Base-by-base conservation (phyloP, 2,329 filamentous ascomycete species). In the Stenocarpella maydis region DNA sequence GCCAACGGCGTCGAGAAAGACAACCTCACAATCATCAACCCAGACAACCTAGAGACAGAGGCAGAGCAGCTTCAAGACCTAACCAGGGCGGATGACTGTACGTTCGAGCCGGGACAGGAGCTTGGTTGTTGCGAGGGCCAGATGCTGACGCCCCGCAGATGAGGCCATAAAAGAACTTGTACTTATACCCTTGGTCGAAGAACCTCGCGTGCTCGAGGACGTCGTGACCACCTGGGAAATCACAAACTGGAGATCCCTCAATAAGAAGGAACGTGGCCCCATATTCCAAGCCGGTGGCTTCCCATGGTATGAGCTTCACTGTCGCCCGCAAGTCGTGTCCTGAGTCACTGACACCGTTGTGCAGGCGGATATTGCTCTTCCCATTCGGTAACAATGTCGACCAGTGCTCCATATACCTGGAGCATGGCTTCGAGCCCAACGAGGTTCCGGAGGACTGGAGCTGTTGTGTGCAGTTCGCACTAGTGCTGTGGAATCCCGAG, bases 301-400 rank as follows among this genome's bases (percentile, higher is more conserved):
- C 78, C 96, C 95, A 79, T 99, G 96, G 92, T 94, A 80, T 77
- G 88, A 82, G 21, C 53, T 26, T 53, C 12, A n/a, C 37, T 24
- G 43, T 31, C 24, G 47, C 14, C 17, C 5, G 12, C 52, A 55
- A 12, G 31, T 19, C 4, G 19, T 45, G 26, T 7, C 21, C 34
- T 37, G n/a, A 73, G 53, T 58, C 64, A 66, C 74, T 77, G 58
- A 77, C 72, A 63, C 61, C 28, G 19, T 60, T 43, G 34, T 54
- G 26, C 72, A 95, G 92, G 96, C 92, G 95, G 76, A 91, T 98
- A 75, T 87, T 99, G 17, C 94, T 99, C 78, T 99, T 99, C 77
- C 95, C 96, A 0, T 94, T 91, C 72, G 96, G 96, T 64, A 99
- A 99, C 79, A 95, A 97, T 74, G 92, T 95, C 68, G 95, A 98